Base-by-base conservation (phyloP, 768 basidiomycete genomes). In the Hypholoma sublateritium region DNA sequence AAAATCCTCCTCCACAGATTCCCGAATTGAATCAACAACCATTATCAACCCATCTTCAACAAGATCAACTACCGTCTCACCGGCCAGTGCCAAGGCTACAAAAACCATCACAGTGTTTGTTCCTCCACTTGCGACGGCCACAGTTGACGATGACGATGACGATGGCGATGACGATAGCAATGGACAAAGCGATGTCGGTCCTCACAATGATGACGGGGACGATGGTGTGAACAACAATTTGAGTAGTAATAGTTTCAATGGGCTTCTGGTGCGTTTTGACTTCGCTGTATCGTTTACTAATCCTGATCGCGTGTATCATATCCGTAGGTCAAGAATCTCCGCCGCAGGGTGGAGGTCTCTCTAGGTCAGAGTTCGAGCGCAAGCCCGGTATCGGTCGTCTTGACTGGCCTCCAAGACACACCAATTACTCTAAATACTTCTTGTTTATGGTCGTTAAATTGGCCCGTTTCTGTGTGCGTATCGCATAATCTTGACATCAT, bases 401-500 rank as follows among this genome's bases (percentile, higher is more conserved):
- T 67, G 41, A 36, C 53, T 36, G 64, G 64, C 5, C 56, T 67
- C 5, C 24, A 50, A 25, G 56, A 53, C 60, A 72, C 21, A 63
- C 72, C 11, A 71, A 39, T 75, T 8, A 62, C 69, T n/a, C 66
- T 88, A 22, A 70, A 75, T 52, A 62, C 65, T 17, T 73, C 63
- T 24, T 92, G 90, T 63, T 72, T 89, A 41, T 72, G 75, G 71
- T 74, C 85, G 36, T 72, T 91, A 52, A 86, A 85, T 67, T 91
- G 85, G 83, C 89, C 90, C 1, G 75, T 85, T 25, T 80, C 82
- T 50, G 74, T 78, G 89, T 92, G 71, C 62, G 87, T 75, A 32
- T 32, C 28, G 25, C 9, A 22, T 34, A 28, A 32, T 45, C 41
- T 19, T 11, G 12, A 16, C 43, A 17, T 34, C 34, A 14, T 32